phyloP scores from a whole-genome alignment of 2,329 filamentous ascomycete genomes.

The Chlorencoelia australis region DNA sequence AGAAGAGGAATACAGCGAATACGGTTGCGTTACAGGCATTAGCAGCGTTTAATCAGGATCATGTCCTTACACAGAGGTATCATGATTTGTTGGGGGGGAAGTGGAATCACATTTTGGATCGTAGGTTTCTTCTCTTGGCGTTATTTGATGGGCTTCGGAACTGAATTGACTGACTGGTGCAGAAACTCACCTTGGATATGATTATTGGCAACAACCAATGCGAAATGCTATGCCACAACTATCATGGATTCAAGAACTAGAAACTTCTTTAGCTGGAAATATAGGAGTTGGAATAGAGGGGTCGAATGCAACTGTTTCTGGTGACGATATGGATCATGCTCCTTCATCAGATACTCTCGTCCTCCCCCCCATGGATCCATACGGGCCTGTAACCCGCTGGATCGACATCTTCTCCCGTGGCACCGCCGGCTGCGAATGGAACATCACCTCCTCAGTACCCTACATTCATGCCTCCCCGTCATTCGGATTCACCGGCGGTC shows the following conservation, averaged over 20 bases:
- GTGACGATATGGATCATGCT: conserved; percentile 53
- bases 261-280: conserved; percentile 49
- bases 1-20: conserved; percentile 48
- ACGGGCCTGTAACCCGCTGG: conserved; percentile 45
- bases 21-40: conserved; percentile 41
- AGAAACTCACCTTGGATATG: conserved; percentile 44
- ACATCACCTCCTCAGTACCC: conserved; percentile 34
- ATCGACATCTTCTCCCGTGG: conserved; percentile 56
- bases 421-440: conserved; percentile 40
- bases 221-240: conserved; percentile 54
- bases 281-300: conserved; percentile 56
- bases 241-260: conserved; percentile 46
- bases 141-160: neutral
- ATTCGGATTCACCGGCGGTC: conserved; percentile 39
- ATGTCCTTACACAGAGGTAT: conserved; percentile 45
- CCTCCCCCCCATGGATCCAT: conserved; percentile 47
- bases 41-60: conserved; percentile 45
- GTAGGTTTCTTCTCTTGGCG: conserved; percentile 20
- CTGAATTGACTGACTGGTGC: conserved; percentile 23
- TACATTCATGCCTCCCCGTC: conserved; percentile 43
- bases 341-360: conserved; percentile 44
- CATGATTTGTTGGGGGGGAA: conserved; percentile 49
- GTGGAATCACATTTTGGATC: conserved; percentile 53
- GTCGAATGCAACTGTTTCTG: conserved; percentile 55
- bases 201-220: conserved; percentile 59